Base-by-base conservation (phyloP, 495 filamentous ascomycete species). In the Entonaema liquescens region DNA sequence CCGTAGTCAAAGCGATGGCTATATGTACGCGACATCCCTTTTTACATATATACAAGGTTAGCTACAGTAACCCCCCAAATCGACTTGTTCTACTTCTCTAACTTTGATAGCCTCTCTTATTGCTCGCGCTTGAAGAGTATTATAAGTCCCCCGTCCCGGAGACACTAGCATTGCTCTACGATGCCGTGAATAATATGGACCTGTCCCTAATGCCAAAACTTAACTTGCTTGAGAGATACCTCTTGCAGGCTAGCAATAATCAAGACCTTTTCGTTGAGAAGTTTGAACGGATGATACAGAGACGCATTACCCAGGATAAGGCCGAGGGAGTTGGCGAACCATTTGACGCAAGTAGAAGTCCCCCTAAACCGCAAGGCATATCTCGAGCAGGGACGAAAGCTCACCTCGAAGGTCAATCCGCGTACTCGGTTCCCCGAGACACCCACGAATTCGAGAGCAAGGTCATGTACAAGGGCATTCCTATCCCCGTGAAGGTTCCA, bases 1-100 rank as follows among this genome's bases (percentile, higher is more conserved):
- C 95, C 2, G 89, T 97, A 29, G 94, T 98, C 29, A 99, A 98
- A 80, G 94, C 95, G 2, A 99, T 99, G 95, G 95, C 95, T n/a
- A 98, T 99, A 70, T 99, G 95, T 81, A 99, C 95, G 4, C 84
- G 95, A 52, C 95, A 99, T 82, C 94, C 95, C n/a, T 99, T 99
- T 77, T 85, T 99, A 57, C 95, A 99, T 79, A 98, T 99, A 62
- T 99, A 98, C 80, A 99, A 98, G 87, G 93, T 93, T 75, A 55
- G 81, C 67, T 56, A 53, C 7, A 53, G 15, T 61, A 26, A n/a
- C n/a, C 29, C 25, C n/a, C 25, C 26, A 28, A 58, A 21, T 21
- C 61, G 35, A 35, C 49, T 66, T 54, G 11, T 5, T 35, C 42
- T 29, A 2, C 25, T 12, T 31, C 31, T 38, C 81, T 83, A 71